Evolutionary conservation across 139 green algal genomes (phyloP), one percentile per base, ranked within the genome.

Genomic region (Tetraselmis striata): DNA sequence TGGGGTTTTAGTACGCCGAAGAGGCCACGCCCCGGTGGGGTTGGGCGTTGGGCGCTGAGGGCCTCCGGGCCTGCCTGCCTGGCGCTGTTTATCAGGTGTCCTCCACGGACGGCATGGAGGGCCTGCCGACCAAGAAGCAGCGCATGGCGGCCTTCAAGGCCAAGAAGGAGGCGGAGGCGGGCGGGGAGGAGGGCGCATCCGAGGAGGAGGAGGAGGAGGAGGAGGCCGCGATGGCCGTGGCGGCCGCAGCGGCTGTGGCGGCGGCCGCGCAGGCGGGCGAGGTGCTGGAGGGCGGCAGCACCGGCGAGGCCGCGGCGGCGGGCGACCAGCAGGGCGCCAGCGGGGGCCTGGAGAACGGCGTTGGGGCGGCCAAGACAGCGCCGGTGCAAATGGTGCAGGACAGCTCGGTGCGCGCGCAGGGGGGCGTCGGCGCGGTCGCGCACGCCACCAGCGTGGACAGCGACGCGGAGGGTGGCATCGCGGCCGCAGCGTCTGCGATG

Each of bases 181-280:
- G 2, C 1, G 80, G 1, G 25, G 30, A 81, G 25, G 79, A 32
- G 67, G 67, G 32, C 1, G 78, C 28, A 29, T 28, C 58, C 77
- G 77, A 67, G n/a, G 28, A 79, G 30, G 18, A 22, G 22, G 5
- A 58, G 67, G 28, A 82, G 80, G 29, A 86, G 59, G 59, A 31
- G 74, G 25, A 24, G 29, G 27, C 81, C 77, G 45, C 31, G 59
- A 30, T 59, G 76, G 30, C 31, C 28, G 11, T 31, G 31, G 82
- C 59, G 11, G 76, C 77, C 23, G 77, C 75, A 76, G 25, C 80
- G 31, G 76, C 81, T 22, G 75, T 85, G 23, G 31, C 18, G 18
- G 74, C 76, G 79, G 59, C 79, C 26, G n/a, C 29, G 77, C 45
- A 5, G 2, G 80, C 80, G 31, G 29, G 74, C 29, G 80, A 83